Evolutionary conservation across 306 rosid species (phyloP), one percentile per base, ranked within the genome.

Genomic region (Gastrolobium villosum): DNA sequence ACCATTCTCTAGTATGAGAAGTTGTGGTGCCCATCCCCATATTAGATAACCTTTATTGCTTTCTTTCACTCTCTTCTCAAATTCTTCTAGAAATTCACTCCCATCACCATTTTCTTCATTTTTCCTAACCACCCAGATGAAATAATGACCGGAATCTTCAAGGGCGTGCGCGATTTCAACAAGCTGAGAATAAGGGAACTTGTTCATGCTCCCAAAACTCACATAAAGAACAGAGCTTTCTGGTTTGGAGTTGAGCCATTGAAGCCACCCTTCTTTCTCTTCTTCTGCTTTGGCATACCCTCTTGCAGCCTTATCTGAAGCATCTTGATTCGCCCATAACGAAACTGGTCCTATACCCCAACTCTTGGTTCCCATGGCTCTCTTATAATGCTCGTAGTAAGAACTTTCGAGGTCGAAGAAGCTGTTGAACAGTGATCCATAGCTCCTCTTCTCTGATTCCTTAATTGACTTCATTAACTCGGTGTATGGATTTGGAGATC

Each of bases 291-390:
- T 30, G 1, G 65, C 32, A 2, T 70, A 41, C 1, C 88, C 86
- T 26, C 89, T 75, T 7, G 65, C 69, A 4, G 64, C 79, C 31
- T 82, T 85, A 69, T 82, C 84, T 0, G 52, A 60, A 76, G 45
- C 84, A 30, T 70, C 82, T 50, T 70, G 79, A 9, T 82, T 85
- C 0, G 28, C 86, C 88, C 84, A 82, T 6, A 82, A 46, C 0
- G 84, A 82, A 64, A 85, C 80, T 1, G 84, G 86, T 7, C 89
- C 89, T 9, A 85, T 7, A 2, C 84, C 77, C 84, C 86, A 85
- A 55, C 81, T 74, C 71, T 70, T 79, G 0, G 62, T 78, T 4
- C 89, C 89, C 79, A 63, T 82, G 7, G 36, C 76, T 3, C 13
- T 49, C 37, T 69, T 75, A 9, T 82, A 82, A 53, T 82, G 85